Base-by-base conservation (phyloP, 1,284 basidiomycete genomes). In the Tranzscheliella williamsii region DNA sequence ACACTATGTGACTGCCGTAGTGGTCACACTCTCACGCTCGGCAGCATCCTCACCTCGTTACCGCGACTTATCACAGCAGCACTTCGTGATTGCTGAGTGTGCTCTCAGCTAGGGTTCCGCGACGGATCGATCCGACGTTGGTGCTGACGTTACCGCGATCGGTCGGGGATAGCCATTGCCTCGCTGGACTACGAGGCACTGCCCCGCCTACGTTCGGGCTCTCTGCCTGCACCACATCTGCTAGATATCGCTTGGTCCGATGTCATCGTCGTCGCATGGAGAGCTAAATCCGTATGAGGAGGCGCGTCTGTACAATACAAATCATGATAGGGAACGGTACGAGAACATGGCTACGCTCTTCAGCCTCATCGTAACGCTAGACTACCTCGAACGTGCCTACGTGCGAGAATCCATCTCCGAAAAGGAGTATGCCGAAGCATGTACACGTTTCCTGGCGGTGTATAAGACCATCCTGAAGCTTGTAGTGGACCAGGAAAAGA, bases 381-480 rank as follows among this genome's bases (percentile, higher is more conserved):
- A 97, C 75, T 95, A 93, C 74, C 86, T 97, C 21, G 94, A 98
- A 78, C 84, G 91, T 27, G 94, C 93, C 4, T 98, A 96, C 78
- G 88, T 98, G 24, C 85, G 93, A 24, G 38, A 97, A 80, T 87
- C 88, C 0, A 88, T 97, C 45, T 87, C 86, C 16, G 88, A 91
- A 8, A 86, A 87, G 40, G 90, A 96, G 88, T 98, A 98, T 79
- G 92, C 91, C 49, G 92, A 91, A 49, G 91, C 91, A 60, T 98
- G 94, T 77, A 91, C 90, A 15, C 84, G 90, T 35, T 80, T 98
- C 16, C 80, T 98, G 8, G 90, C 89, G 13, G 93, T 97, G 79
- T 97, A 93, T 82, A 96, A 96, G 84, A 95, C 91, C 2, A 88
- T 95, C 84, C 82, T 93, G 66, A 96, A 93, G 79, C 84, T 97